Percentiles rank a stretch among this genome's conserved stretches.
phyloP scores from a whole-genome alignment of 148 eudicot genomes.

The Vaccinium macrocarpon region DNA sequence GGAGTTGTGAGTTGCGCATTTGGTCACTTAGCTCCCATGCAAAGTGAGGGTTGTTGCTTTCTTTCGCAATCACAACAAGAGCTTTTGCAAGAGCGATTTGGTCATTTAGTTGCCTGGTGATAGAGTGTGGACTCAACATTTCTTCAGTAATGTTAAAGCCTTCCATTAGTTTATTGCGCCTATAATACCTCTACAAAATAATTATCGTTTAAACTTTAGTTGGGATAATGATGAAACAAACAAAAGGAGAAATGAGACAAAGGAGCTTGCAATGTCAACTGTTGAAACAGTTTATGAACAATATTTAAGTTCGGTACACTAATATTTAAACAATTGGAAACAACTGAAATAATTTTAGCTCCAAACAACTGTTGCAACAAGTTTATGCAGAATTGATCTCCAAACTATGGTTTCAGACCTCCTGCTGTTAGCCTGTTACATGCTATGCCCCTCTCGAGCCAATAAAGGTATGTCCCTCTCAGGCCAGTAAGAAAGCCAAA shows the following conservation, averaged over 20 bases:
- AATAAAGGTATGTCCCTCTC: no score
- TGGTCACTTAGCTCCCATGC: constrained; percentile 88
- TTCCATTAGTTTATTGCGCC: constrained; percentile 25
- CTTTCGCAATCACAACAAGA: constrained; percentile 77
- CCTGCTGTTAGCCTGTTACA: background rate
- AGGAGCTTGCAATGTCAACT: background rate
- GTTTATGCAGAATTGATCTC: background rate
- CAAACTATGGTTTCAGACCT: background rate
- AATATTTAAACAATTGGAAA: background rate
- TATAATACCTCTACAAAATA: constrained; percentile 29
- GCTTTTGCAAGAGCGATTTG: constrained; percentile 45
- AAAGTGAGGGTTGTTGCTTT: constrained; percentile 78
- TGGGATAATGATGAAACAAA: background rate
- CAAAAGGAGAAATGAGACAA: background rate
- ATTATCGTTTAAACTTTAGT: background rate
- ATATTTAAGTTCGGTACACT: background rate
- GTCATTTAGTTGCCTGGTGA: constrained; percentile 34
- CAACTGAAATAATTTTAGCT: background rate
- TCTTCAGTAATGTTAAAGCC: constrained; percentile 41
- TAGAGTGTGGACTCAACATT: constrained; percentile 36
- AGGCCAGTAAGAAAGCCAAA: no score
- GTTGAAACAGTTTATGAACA: background rate
- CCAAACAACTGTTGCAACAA: background rate
- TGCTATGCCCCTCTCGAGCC: no score
- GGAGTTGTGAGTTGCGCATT: constrained; percentile 70